These are phyloP conservation scores for Cadophora sp. DNA, from an alignment of 2,329 filamentous ascomycete genomes.

Conservation along the genomic window DNA sequence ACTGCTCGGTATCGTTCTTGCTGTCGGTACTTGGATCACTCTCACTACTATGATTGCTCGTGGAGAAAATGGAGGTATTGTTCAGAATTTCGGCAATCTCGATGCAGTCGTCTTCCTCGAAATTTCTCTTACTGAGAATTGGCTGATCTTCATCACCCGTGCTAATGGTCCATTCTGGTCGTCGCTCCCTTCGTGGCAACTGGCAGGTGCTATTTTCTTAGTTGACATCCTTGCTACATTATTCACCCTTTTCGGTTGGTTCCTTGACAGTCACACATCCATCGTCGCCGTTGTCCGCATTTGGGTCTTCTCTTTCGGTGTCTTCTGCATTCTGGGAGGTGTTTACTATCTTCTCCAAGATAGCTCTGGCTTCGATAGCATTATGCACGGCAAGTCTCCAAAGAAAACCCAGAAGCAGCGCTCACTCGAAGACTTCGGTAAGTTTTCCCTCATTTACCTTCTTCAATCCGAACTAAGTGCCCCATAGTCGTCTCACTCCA, in stretches of 20 bases:
- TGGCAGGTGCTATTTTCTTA: conserved; percentile 76
- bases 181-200: conserved; percentile 85
- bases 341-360: conserved; percentile 83
- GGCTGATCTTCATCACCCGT: conserved; percentile 96
- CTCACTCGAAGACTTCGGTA: conserved; percentile 88
- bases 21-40: conserved; percentile 86
- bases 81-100: conserved; percentile 85
- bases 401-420: conserved; percentile 84
- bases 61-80: conserved; percentile 78
- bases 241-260: conserved; percentile 87
- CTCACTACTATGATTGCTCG: conserved; percentile 81
- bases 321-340: conserved; percentile 82
- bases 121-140: conserved; percentile 91
- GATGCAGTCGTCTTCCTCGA: conserved; percentile 88
- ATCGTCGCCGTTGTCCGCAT: conserved; percentile 87
- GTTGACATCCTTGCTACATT: conserved; percentile 86
- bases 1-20: conserved; percentile 80
- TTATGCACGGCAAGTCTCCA: conserved; percentile 89
- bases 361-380: conserved; percentile 83
- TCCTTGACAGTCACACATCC: conserved; percentile 71
- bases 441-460: conserved; percentile 48
- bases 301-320: conserved; percentile 90
- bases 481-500: conserved; percentile 81
- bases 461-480: conserved; percentile 53
- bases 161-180: conserved; percentile 94